Base-by-base conservation (phyloP, 106 monocot species). In the Dendrobium catenatum region DNA sequence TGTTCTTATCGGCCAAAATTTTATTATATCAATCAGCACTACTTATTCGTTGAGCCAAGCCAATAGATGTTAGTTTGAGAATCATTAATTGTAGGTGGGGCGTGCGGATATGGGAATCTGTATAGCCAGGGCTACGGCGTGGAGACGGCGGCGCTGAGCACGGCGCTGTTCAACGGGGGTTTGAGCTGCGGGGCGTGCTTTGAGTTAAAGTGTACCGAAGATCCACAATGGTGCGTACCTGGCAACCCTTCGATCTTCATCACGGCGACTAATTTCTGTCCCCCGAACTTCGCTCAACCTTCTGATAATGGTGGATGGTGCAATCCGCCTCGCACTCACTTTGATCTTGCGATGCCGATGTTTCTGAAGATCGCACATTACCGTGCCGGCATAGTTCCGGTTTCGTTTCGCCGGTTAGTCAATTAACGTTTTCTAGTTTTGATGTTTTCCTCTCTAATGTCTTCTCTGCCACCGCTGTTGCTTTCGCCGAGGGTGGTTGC, bases 261-360 rank as follows among this genome's bases (percentile, higher is more conserved):
- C 79, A 92, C 92, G 2, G 92, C 92, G 64, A 92, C 92, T 37
- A 92, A 92, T 77, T 92, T 92, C 87, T 92, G 92, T 82, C 92
- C 92, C 8, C 92, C 92, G 0, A 92, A 92, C 83, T 92, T 75
- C 86, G 92, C 92, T 7, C 87, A 82, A 5, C 89, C 89, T 29
- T 87, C 87, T 6, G 89, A 92, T 24, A 75, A 87, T 58, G 87
- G 87, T 37, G 87, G 87, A 5, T 87, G 87, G 87, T 87, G 87
- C 67, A 87, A 87, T 27, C 87, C 87, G 10, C 87, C 86, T 0
- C 80, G 86, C 55, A 83, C 86, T 1, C 86, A 86, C 17, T 86
- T 86, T 46, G 86, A 86, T n/a, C 80, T 86, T 75, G 79, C 86
- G 37, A 86, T 86, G 86, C 86, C 86, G 6, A 83, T 86, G 86